Evolutionary conservation across 1,284 basidiomycete species (phyloP), one percentile per base, ranked within the genome.

Genomic region (Cutaneotrichosporon cavernicola): DNA sequence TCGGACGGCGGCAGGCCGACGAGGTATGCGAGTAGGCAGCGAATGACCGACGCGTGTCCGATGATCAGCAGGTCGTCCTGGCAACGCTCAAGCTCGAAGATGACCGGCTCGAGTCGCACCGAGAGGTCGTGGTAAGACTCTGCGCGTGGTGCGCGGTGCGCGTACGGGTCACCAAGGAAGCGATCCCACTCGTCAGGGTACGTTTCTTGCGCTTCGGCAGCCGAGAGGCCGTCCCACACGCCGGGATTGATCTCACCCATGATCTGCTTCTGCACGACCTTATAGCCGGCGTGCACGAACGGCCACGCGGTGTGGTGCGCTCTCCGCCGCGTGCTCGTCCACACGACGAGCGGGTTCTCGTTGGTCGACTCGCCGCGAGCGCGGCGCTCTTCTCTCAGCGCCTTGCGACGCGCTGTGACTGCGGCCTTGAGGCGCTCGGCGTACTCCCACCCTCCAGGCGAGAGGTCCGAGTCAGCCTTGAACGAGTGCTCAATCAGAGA

Each of bases 211-310:
- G 94, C 94, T 76, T 97, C 90, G 66, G 93, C 91, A 0, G 90
- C 90, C 1, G 89, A 90, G 62, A 99, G 85, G 0, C 97, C 97
- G 77, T 99, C 97, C 89, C 92, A 95, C 8, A 95, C 90, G 3
- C 92, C 92, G 51, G 96, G 96, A 74, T 99, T 99, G 76, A 99
- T 96, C 83, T 99, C 95, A 63, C 88, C 85, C 91, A 99, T 96
- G 79, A 96, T 95, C 0, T 90, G 87, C 72, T 95, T 94, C 81
- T 99, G 93, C 52, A 93, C 86, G 22, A 99, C 91, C 75, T 92
- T 93, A 76, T 84, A 85, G 1, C 84, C 84, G 0, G 81, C 72
- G 63, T 84, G 85, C 58, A 93, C 84, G 81, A 99, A 97, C 0
- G 96, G 96, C 88, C 92, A 95, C 1, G 94, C 93, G 1, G 94